Evolutionary conservation across 2,329 filamentous ascomycete genomes (phyloP).

Genomic region (Colletotrichum acutatum): DNA sequence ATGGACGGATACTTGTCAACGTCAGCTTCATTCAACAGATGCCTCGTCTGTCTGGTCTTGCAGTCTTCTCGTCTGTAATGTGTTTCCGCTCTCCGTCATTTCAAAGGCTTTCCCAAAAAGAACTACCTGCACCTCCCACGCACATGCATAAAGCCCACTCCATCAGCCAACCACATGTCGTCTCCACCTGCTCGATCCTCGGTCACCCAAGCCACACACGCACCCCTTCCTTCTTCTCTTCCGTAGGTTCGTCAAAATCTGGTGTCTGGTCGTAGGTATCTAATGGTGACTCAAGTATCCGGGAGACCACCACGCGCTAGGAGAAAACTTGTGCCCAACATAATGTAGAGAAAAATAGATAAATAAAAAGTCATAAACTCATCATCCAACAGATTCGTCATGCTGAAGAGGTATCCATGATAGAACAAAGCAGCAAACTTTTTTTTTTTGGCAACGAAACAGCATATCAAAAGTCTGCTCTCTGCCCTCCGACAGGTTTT

Average conservation of each 20-base stretch:
- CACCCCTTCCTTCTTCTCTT: background rate
- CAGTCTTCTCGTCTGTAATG: background rate
- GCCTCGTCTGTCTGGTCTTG: background rate
- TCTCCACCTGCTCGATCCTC: background rate
- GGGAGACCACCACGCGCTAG: constrained; percentile 7
- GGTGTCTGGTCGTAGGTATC: constrained; percentile 3
- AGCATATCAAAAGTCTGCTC: constrained; percentile 31
- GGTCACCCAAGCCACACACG: constrained; percentile 3
- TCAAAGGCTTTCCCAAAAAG: background rate
- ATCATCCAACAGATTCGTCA: constrained; percentile 35
- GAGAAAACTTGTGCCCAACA: constrained; percentile 6
- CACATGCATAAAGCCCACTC: background rate
- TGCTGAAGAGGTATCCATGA: constrained; percentile 38
- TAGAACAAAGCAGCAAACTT: constrained; percentile 36
- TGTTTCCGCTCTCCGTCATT: background rate
- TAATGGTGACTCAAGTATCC: constrained; percentile 9
- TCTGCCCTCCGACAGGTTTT: constrained; percentile 24
- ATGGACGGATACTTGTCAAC: background rate
- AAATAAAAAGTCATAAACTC: constrained; percentile 31
- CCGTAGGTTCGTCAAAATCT: background rate
- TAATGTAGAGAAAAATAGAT: constrained; percentile 1
- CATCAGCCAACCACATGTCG: background rate
- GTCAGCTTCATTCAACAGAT: background rate
- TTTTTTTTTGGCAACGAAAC: constrained; percentile 26
- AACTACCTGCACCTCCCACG: background rate